These are phyloP conservation scores for Evernia prunastri DNA, from an alignment of 495 filamentous ascomycete genomes.

Conservation along the genomic window DNA sequence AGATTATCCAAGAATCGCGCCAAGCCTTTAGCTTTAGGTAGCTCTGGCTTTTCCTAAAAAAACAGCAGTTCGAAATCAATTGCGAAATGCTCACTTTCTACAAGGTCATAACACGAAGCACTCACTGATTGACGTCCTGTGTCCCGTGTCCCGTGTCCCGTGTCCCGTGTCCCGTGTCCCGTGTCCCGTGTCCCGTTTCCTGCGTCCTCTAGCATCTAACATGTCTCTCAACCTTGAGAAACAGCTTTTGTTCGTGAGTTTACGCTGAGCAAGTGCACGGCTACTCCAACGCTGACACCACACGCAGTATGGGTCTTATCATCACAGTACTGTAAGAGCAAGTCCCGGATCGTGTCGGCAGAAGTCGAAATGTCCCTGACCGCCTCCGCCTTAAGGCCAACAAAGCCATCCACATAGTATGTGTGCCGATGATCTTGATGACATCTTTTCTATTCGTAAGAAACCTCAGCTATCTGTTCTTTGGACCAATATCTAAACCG, in stretches of 20 bases:
- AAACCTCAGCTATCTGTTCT: neutral
- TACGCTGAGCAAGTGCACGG: neutral
- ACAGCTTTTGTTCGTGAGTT: slow-evolving; percentile 70
- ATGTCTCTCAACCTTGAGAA: slow-evolving; percentile 77
- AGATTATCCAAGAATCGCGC: slow-evolving; percentile 16
- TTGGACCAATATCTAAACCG: slow-evolving; percentile 11
- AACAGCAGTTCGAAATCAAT: neutral
- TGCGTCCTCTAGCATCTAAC: slow-evolving; percentile 17
- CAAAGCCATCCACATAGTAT: slow-evolving; percentile 81
- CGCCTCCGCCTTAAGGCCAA: slow-evolving; percentile 52
- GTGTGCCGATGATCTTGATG: slow-evolving; percentile 78
- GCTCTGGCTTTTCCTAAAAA: neutral
- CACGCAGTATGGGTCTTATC: slow-evolving; percentile 88
- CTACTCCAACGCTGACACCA: slow-evolving; percentile 26
- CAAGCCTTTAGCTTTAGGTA: slow-evolving; percentile 16
- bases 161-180: no score
- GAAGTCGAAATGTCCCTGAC: slow-evolving; percentile 20
- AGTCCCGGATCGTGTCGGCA: neutral
- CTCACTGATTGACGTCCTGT: neutral
- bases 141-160: no score
- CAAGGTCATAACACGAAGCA: neutral
- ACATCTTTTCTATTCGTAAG: slow-evolving; percentile 74
- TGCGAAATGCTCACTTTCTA: neutral
- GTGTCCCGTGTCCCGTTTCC: no score
- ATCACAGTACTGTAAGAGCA: slow-evolving; percentile 65